phyloP scores from a whole-genome alignment of 2,329 filamentous ascomycete species.

The Aspergillus caelatus region DNA sequence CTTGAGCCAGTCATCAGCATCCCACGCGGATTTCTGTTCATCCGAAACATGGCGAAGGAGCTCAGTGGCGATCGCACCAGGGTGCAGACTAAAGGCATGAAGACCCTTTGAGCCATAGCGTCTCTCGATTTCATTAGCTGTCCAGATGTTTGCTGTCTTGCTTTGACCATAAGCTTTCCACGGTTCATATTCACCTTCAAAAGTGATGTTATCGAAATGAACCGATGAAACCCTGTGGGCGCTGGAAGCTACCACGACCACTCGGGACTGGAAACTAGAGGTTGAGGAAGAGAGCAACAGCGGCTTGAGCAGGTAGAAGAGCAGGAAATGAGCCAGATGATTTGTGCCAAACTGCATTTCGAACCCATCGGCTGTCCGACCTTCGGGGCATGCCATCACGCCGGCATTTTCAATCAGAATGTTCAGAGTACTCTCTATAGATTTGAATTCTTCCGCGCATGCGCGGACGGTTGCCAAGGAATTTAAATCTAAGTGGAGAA shows the following conservation, averaged over 20 bases:
- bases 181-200: conserved; percentile 39
- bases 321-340: conserved; percentile 56
- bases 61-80: conserved; percentile 36
- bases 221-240: conserved; percentile 44
- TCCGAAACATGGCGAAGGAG: conserved; percentile 6
- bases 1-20: neutral
- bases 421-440: conserved; percentile 13
- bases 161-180: conserved; percentile 50
- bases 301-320: conserved; percentile 53
- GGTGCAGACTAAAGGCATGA: conserved; percentile 50
- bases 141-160: conserved; percentile 57
- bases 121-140: conserved; percentile 56
- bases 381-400: conserved; percentile 40
- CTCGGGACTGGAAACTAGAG: conserved; percentile 47
- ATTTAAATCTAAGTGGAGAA: conserved; percentile 20
- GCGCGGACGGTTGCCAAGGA: conserved; percentile 5
- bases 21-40: neutral
- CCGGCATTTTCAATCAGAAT: conserved; percentile 49
- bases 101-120: conserved; percentile 49
- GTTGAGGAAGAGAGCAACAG: conserved; percentile 26
- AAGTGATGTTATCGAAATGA: conserved; percentile 44
- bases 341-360: conserved; percentile 58
- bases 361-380: conserved; percentile 40
- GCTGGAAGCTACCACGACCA: conserved; percentile 50
- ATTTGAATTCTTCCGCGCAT: conserved; percentile 13